A percentile compares a stretch with the other conserved stretches of the same genome.
phyloP scores from a whole-genome alignment of 345 rosid genomes.

The Combretum micranthum region DNA sequence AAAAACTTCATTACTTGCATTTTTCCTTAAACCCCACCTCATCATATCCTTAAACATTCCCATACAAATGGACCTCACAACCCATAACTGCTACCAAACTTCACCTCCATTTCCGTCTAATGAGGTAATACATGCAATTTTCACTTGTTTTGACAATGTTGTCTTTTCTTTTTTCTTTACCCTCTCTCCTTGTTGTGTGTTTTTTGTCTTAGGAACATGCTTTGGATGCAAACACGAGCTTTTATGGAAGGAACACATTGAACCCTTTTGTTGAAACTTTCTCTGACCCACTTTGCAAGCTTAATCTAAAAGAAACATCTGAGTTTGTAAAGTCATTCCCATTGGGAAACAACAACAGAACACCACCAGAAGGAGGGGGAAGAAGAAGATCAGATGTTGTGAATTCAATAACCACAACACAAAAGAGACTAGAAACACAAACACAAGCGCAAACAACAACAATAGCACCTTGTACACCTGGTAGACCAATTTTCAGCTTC shows the following conservation, averaged over 20 bases:
- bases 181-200: not conserved
- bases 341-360: conserved; percentile 20
- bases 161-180: not conserved
- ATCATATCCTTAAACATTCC: not conserved
- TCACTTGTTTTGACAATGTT: conserved; percentile 2
- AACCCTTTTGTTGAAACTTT: conserved; percentile 52
- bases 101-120: conserved; percentile 24
- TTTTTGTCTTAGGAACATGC: not conserved
- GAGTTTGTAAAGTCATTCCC: conserved; percentile 72
- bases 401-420: conserved; percentile 32
- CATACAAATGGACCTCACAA: conserved; percentile 40
- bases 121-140: conserved; percentile 20
- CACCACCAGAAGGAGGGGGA: conserved; percentile 26
- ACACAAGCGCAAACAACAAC: conserved; percentile 23
- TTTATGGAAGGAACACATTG: conserved; percentile 25
- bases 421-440: conserved; percentile 42
- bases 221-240: conserved; percentile 27
- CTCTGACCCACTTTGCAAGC: conserved; percentile 61
- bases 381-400: too few relatives aligned
- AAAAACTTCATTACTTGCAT: too few relatives aligned
- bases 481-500: conserved; percentile 75
- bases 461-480: conserved; percentile 75
- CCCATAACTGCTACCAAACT: conserved; percentile 32
- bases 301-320: conserved; percentile 61
- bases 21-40: not conserved